A percentile compares a stretch with the other conserved stretches of the same genome.
Conservation (phyloP, 495 filamentous ascomycete genomes). For the Aspergillus leporis region DNA sequence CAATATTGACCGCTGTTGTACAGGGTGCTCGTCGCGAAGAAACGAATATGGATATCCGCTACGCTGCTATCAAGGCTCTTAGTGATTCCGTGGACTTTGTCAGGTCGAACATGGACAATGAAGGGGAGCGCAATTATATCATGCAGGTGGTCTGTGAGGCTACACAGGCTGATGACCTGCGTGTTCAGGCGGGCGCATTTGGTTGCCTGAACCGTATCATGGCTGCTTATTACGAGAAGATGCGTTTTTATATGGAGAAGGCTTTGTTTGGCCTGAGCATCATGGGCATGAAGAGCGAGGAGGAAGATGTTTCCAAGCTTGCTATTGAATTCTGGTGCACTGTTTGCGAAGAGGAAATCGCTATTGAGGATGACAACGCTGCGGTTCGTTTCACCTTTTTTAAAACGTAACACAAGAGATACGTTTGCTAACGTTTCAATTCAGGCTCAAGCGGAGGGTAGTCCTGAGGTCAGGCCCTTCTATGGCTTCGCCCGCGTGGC, state of each 20-base stretch:
- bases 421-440: not conserved
- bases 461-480: slow-evolving; percentile 78
- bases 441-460: slow-evolving; percentile 65
- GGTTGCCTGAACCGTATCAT: slow-evolving; percentile 98
- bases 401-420: not conserved
- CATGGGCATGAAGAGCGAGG: slow-evolving; percentile 95
- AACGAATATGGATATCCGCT: slow-evolving; percentile 81
- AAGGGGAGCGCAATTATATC: slow-evolving; percentile 98
- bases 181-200: slow-evolving; percentile 93
- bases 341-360: slow-evolving; percentile 96
- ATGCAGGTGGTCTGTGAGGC: slow-evolving; percentile 99
- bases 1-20: slow-evolving; percentile 95
- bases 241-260: slow-evolving; percentile 99
- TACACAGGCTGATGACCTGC: slow-evolving; percentile 83
- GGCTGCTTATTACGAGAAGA: slow-evolving; percentile 97
- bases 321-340: slow-evolving; percentile 99
- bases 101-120: slow-evolving; percentile 95
- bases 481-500: slow-evolving; percentile 92
- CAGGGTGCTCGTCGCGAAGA: slow-evolving; percentile 97
- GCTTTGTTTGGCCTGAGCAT: slow-evolving; percentile 98
- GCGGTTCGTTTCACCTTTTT: slow-evolving; percentile 54
- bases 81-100: slow-evolving; percentile 99
- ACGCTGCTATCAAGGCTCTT: slow-evolving; percentile 88
- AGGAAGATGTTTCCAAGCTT: slow-evolving; percentile 96
- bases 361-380: slow-evolving; percentile 94